Base-by-base conservation (phyloP, 148 eudicot species). In the Spergularia bocconei region DNA sequence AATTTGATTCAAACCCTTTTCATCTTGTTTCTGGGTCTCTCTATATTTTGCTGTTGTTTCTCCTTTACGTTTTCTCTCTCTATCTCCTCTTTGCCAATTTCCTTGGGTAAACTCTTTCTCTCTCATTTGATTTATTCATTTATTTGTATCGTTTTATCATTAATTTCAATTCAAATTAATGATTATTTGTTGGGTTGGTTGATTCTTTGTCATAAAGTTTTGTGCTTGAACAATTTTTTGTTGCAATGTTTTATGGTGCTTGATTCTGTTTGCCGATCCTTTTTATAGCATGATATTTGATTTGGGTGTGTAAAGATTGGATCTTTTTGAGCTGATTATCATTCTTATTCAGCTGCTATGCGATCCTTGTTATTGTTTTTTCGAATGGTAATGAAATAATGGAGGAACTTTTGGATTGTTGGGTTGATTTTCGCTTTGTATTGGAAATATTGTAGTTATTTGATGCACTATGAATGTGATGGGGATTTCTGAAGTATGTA, bases 71-170 rank as follows among this genome's bases (percentile, higher is more conserved):
- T n/a, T 56, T 71, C 75, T 29, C 14, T 29, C 8, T 19, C 51
- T 21, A 14, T 50, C 16, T 57, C 54, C 23, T 68, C 70, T 11
- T n/a, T 67, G 38, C 57, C 55, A 62, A 39, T 76, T 80, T 58
- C 20, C 19, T 80, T 69, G 66, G 83, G 83, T 80, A 75, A 70
- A 51, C 48, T 20, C 7, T 25, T 6, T 56, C n/a, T 25, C 11
- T 56, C n/a, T 54, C 56, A 29, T 41, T 71, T 69, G 6, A n/a
- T 76, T 50, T 15, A 36, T 33, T 50, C 19, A 6, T 17, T 36
- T 20, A 14, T 51, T 21, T 4, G 6, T 21, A 23, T 48, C 20
- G 29, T 53, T 69, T 69, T 29, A 44, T 44, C 48, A 44, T 44
- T 44, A 9, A 29, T 29, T 29, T 58, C 19, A 63, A 10, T 67